phyloP scores from a whole-genome alignment of 2,329 filamentous ascomycete species.

The Exophiala bonariae region DNA sequence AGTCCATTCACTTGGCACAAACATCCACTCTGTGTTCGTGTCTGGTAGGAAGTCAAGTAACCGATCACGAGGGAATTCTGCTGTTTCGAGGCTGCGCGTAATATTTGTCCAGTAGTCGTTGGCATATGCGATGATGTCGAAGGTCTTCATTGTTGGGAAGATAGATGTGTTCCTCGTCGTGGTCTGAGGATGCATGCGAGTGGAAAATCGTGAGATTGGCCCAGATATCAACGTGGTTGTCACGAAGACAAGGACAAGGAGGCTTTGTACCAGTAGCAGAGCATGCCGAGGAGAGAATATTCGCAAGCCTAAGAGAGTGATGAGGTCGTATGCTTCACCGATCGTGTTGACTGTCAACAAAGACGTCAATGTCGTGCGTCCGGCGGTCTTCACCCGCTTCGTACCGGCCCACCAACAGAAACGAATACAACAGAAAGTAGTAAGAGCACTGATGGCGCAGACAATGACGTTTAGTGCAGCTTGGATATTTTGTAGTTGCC shows the following conservation, averaged over 20 bases:
- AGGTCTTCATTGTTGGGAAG: not conserved
- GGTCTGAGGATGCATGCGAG: not conserved
- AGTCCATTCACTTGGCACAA: slow-evolving; percentile 9
- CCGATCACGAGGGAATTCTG: slow-evolving; percentile 10
- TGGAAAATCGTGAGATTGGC: slow-evolving; percentile 13
- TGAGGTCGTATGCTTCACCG: slow-evolving; percentile 10
- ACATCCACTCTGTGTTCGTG: slow-evolving; percentile 7
- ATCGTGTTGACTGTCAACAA: slow-evolving; percentile 11
- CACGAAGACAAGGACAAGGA: slow-evolving; percentile 6
- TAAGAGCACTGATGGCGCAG: slow-evolving; percentile 4
- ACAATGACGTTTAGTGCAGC: slow-evolving; percentile 16
- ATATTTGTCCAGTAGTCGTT: slow-evolving; percentile 2
- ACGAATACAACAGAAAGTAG: slow-evolving; percentile 7
- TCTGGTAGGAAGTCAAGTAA: slow-evolving; percentile 14
- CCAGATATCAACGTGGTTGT: slow-evolving; percentile 8
- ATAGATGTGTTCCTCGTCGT: slow-evolving; percentile 1
- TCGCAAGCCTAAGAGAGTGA: slow-evolving; percentile 4
- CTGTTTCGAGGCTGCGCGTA: slow-evolving; percentile 3
- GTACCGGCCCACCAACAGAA: slow-evolving; percentile 10
- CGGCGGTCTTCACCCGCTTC: not conserved
- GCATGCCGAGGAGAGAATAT: slow-evolving; percentile 6
- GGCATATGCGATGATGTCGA: not conserved
- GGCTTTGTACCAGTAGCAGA: slow-evolving; percentile 8
- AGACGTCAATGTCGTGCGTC: slow-evolving; percentile 1
- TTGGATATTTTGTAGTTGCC: slow-evolving; percentile 17